Conservation (phyloP, 2,329 filamentous ascomycete species). For the Exophiala xenobiotica region DNA sequence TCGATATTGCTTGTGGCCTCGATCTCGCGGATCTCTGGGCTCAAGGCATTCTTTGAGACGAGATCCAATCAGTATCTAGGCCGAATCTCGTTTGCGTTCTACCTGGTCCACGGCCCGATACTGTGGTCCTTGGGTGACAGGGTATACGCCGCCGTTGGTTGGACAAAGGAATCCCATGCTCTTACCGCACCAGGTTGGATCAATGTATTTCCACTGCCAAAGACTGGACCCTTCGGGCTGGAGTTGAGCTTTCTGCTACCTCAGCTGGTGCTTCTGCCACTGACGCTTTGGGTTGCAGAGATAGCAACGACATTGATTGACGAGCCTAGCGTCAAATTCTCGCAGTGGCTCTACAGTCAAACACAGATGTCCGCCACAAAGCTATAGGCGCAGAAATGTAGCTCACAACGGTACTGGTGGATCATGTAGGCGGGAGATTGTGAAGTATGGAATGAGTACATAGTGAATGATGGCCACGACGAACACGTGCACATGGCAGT, state of each 20-base stretch:
- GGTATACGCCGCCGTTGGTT: conserved; percentile 62
- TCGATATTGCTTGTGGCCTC: conserved; percentile 57
- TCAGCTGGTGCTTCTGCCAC: conserved; percentile 60
- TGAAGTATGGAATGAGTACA: too few relatives aligned
- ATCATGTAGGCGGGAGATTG: too few relatives aligned
- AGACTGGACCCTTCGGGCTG: conserved; percentile 58
- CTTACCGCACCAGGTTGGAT: conserved; percentile 58
- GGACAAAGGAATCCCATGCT: conserved; percentile 50
- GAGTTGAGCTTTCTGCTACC: conserved; percentile 60
- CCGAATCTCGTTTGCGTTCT: conserved; percentile 49
- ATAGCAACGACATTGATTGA: conserved; percentile 58
- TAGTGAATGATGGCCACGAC: too few relatives aligned
- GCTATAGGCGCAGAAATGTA: too few relatives aligned
- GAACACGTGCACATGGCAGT: too few relatives aligned
- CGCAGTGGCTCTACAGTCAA: conserved; percentile 57
- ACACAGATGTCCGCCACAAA: conserved; percentile 34
- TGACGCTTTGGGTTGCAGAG: conserved; percentile 61
- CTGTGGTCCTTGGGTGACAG: conserved; percentile 60
- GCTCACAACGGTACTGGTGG: too few relatives aligned
- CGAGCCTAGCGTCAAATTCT: conserved; percentile 59
- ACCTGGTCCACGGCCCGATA: conserved; percentile 48
- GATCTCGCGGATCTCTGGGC: conserved; percentile 57
- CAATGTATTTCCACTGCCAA: conserved; percentile 56
- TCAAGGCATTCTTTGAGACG: conserved; percentile 49
- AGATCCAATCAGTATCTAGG: conserved; percentile 47